phyloP scores from a whole-genome alignment of 2,329 filamentous ascomycete species.

The Botrytis elliptica region DNA sequence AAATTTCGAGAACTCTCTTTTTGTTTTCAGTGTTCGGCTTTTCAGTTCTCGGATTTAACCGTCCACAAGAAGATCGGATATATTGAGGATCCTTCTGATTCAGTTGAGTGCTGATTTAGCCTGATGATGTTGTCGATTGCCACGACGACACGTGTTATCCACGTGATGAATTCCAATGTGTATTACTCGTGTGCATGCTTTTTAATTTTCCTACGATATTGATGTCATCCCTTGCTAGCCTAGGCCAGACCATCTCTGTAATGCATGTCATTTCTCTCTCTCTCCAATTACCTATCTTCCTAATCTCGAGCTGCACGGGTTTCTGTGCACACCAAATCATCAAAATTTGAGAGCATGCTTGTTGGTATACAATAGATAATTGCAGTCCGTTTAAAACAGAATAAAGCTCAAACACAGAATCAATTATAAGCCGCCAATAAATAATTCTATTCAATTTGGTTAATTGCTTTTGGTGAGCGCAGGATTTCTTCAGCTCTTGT shows the following conservation, averaged over 20 bases:
- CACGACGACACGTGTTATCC: not conserved
- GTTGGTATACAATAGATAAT: too few species aligned
- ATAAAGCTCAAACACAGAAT: too few species aligned
- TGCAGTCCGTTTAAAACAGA: too few species aligned
- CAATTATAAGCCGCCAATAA: too few species aligned
- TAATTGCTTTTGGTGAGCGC: not conserved
- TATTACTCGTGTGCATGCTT: not conserved
- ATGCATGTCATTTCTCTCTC: not conserved
- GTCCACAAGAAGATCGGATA: not conserved
- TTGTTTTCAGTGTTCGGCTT: too few species aligned
- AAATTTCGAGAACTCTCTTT: not conserved
- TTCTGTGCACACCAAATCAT: not conserved
- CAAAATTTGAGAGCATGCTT: too few species aligned
- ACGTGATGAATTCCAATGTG: not conserved
- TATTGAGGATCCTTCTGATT: too few species aligned
- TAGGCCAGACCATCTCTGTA: not conserved
- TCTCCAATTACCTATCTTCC: not conserved
- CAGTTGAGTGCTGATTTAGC: too few species aligned
- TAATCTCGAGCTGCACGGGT: not conserved
- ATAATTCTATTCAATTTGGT: not conserved
- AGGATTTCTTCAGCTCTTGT: not conserved
- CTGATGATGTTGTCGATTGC: not conserved
- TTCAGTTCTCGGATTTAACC: not conserved
- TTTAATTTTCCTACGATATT: not conserved
- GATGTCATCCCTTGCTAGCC: not conserved